Conservation (phyloP, 202 grass and related monocot genomes). For the Carex sylvatica region DNA sequence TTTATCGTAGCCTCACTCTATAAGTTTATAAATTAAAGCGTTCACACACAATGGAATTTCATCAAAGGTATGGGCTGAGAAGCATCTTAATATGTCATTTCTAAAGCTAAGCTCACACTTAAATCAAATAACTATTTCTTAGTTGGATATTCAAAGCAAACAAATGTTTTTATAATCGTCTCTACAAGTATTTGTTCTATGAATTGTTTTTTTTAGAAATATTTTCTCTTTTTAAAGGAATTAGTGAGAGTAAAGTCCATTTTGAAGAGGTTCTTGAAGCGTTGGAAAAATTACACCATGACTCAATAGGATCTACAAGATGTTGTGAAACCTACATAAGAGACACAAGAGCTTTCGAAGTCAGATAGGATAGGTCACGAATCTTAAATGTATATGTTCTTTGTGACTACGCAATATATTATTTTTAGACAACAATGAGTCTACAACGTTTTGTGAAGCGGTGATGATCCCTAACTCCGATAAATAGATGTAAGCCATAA, state of each 20-base stretch:
- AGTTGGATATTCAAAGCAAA: neutral
- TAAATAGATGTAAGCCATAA: neutral
- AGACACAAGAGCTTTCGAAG: neutral
- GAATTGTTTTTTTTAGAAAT: neutral
- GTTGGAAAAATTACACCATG: neutral
- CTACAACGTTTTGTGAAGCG: too few species aligned
- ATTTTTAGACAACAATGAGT: neutral
- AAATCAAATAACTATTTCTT: too few species aligned
- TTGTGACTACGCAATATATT: neutral
- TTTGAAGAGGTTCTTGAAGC: too few species aligned
- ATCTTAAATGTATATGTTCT: neutral
- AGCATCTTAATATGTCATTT: too few species aligned
- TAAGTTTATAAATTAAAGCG: too few species aligned
- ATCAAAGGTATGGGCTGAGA: too few species aligned
- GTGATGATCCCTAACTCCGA: neutral
- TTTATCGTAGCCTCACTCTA: too few species aligned
- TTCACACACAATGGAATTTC: too few species aligned
- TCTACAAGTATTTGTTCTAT: neutral
- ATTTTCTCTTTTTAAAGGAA: neutral
- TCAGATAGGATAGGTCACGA: neutral
- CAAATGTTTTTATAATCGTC: neutral
- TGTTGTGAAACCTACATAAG: neutral
- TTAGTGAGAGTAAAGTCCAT: neutral
- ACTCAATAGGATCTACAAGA: neutral
- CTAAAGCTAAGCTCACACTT: too few species aligned